Percentiles rank a stretch among this genome's conserved stretches.
Evolutionary conservation across 2,329 filamentous ascomycete genomes (phyloP).

Genomic region (Scopulariopsis brevicaulis): DNA sequence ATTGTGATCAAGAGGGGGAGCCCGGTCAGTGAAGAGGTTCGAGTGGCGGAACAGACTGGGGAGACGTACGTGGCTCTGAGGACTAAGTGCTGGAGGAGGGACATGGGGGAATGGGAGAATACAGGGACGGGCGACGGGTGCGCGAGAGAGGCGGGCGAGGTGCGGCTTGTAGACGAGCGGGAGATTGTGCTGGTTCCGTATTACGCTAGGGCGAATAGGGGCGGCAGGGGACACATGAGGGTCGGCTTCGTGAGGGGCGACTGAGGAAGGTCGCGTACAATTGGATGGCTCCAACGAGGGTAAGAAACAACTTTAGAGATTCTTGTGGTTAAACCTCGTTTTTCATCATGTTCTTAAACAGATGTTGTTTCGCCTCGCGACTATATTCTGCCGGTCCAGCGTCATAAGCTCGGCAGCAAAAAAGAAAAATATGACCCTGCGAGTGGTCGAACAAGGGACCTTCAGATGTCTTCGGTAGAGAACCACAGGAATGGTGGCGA

Average conservation of each 20-base stretch:
- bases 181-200: conserved; percentile 41
- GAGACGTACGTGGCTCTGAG: conserved; percentile 16
- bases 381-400: no score
- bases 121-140: background rate
- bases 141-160: background rate
- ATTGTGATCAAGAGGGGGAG: conserved; percentile 15
- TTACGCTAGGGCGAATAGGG: conserved; percentile 40
- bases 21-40: conserved; percentile 9
- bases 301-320: no score
- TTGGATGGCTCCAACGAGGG: no score
- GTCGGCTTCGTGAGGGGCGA: conserved; percentile 22
- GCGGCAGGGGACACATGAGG: conserved; percentile 41
- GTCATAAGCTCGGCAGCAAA: no score
- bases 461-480: no score
- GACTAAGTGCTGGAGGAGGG: conserved; percentile 9
- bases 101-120: conserved; percentile 7
- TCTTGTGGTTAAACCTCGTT: no score
- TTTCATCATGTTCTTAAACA: no score
- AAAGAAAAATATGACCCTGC: no score
- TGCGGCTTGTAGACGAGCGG: conserved; percentile 7
- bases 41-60: conserved; percentile 10
- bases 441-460: no score
- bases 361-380: no score
- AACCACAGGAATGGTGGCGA: no score
- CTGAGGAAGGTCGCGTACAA: background rate